Evolutionary conservation across 2,329 filamentous ascomycete genomes (phyloP).

Genomic region (Bipolaris bicolor): DNA sequence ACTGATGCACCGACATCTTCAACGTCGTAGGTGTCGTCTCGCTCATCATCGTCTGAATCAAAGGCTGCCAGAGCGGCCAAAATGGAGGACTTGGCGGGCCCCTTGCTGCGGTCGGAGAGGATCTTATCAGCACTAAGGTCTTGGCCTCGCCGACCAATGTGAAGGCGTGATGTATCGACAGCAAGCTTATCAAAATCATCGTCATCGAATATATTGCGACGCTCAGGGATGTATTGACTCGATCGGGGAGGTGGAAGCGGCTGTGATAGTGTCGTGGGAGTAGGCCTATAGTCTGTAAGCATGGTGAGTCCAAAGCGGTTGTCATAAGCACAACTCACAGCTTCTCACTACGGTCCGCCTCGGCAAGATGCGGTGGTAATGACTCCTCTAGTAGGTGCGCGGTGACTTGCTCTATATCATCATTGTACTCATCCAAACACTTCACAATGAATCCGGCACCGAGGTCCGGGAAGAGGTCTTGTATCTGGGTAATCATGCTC

Average conservation of each 20-base stretch:
- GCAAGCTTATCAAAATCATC: conserved; percentile 77
- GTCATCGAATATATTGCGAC: conserved; percentile 75
- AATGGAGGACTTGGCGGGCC: conserved; percentile 82
- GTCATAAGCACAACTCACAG: conserved; percentile 52
- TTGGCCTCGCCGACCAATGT: conserved; percentile 75
- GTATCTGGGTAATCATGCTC: conserved; percentile 86
- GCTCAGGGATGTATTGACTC: conserved; percentile 62
- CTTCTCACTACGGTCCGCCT: conserved; percentile 68
- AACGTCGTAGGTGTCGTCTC: conserved; percentile 94
- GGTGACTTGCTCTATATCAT: conserved; percentile 79
- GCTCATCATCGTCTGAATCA: conserved; percentile 92
- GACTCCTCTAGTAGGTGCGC: conserved; percentile 81
- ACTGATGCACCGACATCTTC: conserved; percentile 90
- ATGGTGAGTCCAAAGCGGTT: background rate
- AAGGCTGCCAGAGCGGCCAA: conserved; percentile 86
- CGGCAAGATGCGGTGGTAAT: conserved; percentile 70
- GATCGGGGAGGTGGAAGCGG: conserved; percentile 62
- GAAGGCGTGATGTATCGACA: conserved; percentile 70
- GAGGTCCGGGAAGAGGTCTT: conserved; percentile 89
- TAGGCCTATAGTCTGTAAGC: conserved; percentile 30
- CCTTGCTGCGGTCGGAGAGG: conserved; percentile 67
- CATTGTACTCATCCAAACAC: conserved; percentile 77
- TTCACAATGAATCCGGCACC: conserved; percentile 81
- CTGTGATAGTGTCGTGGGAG: conserved; percentile 18
- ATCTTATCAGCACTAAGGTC: conserved; percentile 73